phyloP scores from a whole-genome alignment of 805 yeast species.

The Yamadazyma phyllophila region DNA sequence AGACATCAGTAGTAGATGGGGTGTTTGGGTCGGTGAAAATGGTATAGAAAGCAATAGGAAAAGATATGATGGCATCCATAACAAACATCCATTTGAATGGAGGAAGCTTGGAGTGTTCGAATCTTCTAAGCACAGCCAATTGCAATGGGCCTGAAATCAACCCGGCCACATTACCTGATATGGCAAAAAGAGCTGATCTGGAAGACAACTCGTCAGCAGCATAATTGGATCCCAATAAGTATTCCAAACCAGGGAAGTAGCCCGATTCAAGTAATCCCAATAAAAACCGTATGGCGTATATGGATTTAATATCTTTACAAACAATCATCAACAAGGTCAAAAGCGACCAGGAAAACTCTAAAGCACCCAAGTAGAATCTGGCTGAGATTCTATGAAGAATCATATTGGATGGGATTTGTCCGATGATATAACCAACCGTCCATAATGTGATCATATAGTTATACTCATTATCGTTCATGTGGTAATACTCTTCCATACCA shows the following conservation, averaged over 20 bases:
- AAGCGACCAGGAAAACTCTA: slow-evolving; percentile 34
- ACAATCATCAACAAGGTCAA: slow-evolving; percentile 27
- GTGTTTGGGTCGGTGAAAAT: slow-evolving; percentile 33
- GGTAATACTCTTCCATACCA: slow-evolving; percentile 45
- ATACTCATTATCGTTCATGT: slow-evolving; percentile 41
- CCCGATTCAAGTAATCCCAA: slow-evolving; percentile 49
- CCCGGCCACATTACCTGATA: slow-evolving; percentile 26
- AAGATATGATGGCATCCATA: slow-evolving; percentile 32
- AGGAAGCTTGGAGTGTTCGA: slow-evolving; percentile 19
- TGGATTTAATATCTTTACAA: slow-evolving; percentile 19
- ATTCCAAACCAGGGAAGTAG: slow-evolving; percentile 59
- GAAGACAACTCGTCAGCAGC: slow-evolving; percentile 25
- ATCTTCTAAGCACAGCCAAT: slow-evolving; percentile 24
- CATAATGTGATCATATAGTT: slow-evolving; percentile 44
- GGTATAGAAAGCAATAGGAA: slow-evolving; percentile 32
- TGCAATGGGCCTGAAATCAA: slow-evolving; percentile 35
- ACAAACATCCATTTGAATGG: slow-evolving; percentile 37
- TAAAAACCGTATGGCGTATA: slow-evolving; percentile 32
- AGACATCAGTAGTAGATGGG: slow-evolving; percentile 35
- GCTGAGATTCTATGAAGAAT: slow-evolving; percentile 36
- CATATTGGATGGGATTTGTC: slow-evolving; percentile 48
- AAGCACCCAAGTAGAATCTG: slow-evolving; percentile 33
- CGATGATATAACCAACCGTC: slow-evolving; percentile 54
- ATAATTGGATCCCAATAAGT: slow-evolving; percentile 37
- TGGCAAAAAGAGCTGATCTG: slow-evolving; percentile 30